These are phyloP conservation scores for Pythium insidiosum DNA, from an alignment of 352 stramenopile genomes.

Conservation along the genomic window DNA sequence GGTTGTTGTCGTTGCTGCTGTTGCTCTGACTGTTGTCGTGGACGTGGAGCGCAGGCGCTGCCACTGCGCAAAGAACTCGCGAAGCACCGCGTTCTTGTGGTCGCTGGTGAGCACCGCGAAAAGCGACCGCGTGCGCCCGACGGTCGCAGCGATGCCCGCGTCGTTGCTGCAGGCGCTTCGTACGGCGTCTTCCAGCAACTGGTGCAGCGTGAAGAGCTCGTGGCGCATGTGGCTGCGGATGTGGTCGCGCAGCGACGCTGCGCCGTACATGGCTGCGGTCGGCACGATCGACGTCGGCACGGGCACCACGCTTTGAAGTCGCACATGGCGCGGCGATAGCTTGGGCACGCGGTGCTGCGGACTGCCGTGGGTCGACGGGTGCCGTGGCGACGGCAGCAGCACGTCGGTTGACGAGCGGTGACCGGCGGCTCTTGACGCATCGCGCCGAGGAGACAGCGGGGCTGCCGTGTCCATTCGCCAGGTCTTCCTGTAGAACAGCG, in stretches of 20 bases:
- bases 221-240: slow-evolving; percentile 35
- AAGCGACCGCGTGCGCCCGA: slow-evolving; percentile 20
- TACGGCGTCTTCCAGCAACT: slow-evolving; percentile 38
- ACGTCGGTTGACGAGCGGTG: too few species aligned
- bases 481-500: too few species aligned
- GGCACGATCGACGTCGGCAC: slow-evolving; percentile 15
- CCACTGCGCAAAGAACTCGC: slow-evolving; percentile 59
- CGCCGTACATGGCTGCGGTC: slow-evolving; percentile 24
- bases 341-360: too few species aligned
- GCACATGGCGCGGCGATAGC: neutral
- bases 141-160: neutral
- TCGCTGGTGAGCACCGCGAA: slow-evolving; percentile 64
- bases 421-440: too few species aligned
- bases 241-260: slow-evolving; percentile 23
- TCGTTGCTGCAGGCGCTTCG: slow-evolving; percentile 1
- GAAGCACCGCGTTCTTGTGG: slow-evolving; percentile 44
- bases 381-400: too few species aligned
- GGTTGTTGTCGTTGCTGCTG: neutral
- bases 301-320: neutral
- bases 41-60: slow-evolving; percentile 2
- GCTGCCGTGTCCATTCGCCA: too few species aligned
- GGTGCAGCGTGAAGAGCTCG: slow-evolving; percentile 65
- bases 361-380: too few species aligned
- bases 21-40: too few species aligned
- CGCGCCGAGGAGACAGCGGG: too few species aligned